Conservation (phyloP, 306 rosid genomes). For the Fagus sylvatica region DNA sequence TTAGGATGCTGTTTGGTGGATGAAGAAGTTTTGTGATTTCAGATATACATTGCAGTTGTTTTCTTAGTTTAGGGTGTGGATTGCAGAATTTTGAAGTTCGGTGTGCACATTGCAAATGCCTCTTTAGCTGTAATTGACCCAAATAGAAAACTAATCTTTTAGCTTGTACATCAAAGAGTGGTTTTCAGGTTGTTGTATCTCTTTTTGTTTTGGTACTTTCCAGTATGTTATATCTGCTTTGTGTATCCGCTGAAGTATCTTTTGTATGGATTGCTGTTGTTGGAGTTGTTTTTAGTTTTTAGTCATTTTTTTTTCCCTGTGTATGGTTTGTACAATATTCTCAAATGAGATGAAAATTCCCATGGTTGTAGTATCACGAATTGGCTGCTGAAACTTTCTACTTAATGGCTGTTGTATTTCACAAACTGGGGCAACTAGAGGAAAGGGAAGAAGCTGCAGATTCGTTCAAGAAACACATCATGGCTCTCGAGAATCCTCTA, state of each 20-base stretch:
- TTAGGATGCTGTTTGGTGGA: too few relatives aligned
- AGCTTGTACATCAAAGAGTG: too few relatives aligned
- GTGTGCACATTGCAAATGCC: too few relatives aligned
- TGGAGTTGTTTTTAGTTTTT: too few relatives aligned
- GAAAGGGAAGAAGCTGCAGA: conserved; percentile 85
- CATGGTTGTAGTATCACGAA: conserved; percentile 70
- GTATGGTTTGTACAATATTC: neutral
- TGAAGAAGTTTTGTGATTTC: too few relatives aligned
- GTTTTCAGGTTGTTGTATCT: too few relatives aligned
- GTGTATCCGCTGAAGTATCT: neutral
- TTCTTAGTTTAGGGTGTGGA: too few relatives aligned
- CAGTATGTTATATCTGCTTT: neutral
- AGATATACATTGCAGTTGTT: too few relatives aligned
- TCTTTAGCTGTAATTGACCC: too few relatives aligned
- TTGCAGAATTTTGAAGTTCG: too few relatives aligned
- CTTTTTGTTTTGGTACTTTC: too few relatives aligned
- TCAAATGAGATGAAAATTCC: neutral
- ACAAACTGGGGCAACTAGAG: conserved; percentile 68
- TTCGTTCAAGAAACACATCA: conserved; percentile 68
- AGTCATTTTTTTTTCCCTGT: neutral
- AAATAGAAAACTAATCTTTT: too few relatives aligned
- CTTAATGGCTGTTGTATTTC: conserved; percentile 75
- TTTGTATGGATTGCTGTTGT: neutral
- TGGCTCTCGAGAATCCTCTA: conserved; percentile 61
- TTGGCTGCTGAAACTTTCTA: conserved; percentile 95